Conservation (phyloP, 2,329 filamentous ascomycete species). For the Daldinia eschscholtzii region DNA sequence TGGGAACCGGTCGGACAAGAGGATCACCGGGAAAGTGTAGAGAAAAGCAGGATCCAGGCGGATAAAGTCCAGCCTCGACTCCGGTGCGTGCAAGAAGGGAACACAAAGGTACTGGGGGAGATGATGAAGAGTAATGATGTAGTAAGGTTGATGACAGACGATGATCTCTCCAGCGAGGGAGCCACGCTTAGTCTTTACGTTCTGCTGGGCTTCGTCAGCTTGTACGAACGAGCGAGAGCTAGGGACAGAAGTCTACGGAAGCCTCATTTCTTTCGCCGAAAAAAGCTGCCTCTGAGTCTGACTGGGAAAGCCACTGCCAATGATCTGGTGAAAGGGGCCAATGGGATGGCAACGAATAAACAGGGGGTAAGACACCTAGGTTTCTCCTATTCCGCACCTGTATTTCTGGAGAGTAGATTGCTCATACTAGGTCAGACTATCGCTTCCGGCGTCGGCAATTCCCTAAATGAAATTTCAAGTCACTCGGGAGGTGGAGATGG, state of each 20-base stretch:
- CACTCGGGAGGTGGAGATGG: neutral
- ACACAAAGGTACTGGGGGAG: slow-evolving; percentile 21
- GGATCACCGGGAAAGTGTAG: neutral
- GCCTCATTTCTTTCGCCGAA: neutral
- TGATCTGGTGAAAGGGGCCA: neutral
- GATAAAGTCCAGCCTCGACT: neutral
- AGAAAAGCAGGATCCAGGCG: neutral
- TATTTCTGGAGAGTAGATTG: neutral
- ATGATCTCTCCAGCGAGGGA: neutral
- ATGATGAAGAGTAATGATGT: slow-evolving; percentile 30
- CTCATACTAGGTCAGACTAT: neutral
- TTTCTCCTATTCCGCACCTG: neutral
- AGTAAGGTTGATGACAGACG: slow-evolving; percentile 14
- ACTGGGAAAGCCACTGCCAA: neutral
- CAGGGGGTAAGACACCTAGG: neutral
- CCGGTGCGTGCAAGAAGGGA: neutral
- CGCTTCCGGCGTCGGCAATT: neutral
- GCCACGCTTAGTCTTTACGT: neutral
- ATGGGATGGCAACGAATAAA: neutral
- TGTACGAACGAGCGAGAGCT: neutral
- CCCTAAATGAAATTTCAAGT: neutral
- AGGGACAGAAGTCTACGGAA: neutral
- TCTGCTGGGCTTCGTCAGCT: neutral
- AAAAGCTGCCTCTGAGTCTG: neutral
- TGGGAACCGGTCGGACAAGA: neutral